Evolutionary conservation across 2,329 filamentous ascomycete genomes (phyloP).

Genomic region (Beauveria caledonica): DNA sequence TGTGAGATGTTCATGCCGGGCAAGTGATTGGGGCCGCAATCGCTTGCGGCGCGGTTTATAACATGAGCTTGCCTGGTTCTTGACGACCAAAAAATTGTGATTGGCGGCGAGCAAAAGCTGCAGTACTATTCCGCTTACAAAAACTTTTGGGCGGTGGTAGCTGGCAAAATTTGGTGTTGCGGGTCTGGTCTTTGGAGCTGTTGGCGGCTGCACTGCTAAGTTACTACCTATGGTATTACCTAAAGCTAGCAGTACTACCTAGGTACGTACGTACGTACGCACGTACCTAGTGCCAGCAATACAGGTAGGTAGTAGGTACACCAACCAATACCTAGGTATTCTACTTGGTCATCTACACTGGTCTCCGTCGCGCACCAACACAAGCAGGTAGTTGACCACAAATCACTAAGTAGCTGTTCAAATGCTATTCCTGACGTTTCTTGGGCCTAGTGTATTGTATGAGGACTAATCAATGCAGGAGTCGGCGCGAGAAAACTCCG

Average conservation of each 20-base stretch:
- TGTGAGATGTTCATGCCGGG: constrained; percentile 62
- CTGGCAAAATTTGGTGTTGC: constrained; percentile 20
- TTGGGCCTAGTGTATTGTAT: too few species aligned
- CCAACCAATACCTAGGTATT: too few species aligned
- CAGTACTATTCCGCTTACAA: constrained; percentile 15
- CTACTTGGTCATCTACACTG: too few species aligned
- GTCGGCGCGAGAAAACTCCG: background rate
- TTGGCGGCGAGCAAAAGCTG: constrained; percentile 10
- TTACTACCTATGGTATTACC: too few species aligned
- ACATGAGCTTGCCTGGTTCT: constrained; percentile 8
- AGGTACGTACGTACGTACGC: too few species aligned
- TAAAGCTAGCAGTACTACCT: too few species aligned
- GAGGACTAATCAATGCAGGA: background rate
- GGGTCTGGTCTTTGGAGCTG: background rate
- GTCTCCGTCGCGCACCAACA: too few species aligned
- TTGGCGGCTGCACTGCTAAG: background rate
- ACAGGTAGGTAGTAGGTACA: too few species aligned
- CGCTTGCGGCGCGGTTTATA: constrained; percentile 8
- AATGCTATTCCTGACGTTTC: too few species aligned
- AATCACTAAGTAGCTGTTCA: too few species aligned
- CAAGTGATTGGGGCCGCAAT: constrained; percentile 9
- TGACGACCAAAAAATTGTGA: constrained; percentile 8
- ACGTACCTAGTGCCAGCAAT: too few species aligned
- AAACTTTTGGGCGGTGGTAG: constrained; percentile 17
- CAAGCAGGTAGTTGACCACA: too few species aligned